A percentile compares a stretch with the other conserved stretches of the same genome.
Evolutionary conservation across 768 basidiomycete genomes (phyloP).

Genomic region (Boletus tylopilopsis): DNA sequence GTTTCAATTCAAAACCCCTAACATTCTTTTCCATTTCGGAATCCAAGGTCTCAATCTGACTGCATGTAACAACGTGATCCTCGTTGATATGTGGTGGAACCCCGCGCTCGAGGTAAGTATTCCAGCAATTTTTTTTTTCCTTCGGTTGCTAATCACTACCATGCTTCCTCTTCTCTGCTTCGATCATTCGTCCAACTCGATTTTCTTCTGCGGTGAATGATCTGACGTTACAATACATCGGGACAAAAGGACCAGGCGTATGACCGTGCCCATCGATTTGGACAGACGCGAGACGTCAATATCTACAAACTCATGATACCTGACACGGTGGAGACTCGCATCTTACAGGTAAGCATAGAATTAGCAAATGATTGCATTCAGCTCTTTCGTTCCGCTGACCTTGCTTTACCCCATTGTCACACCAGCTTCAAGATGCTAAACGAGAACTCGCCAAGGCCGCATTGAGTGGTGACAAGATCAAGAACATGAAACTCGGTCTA

Average conservation of each 20-base stretch:
- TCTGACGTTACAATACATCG: background rate
- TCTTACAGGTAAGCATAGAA: slow-evolving; percentile 51
- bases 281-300: slow-evolving; percentile 81
- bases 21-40: background rate
- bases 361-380: background rate
- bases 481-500: slow-evolving; percentile 78
- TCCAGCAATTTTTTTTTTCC: background rate
- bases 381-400: slow-evolving; percentile 1
- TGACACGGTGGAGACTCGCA: slow-evolving; percentile 84
- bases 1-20: background rate
- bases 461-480: slow-evolving; percentile 82
- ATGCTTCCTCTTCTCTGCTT: background rate
- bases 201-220: background rate
- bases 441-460: slow-evolving; percentile 80
- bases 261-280: slow-evolving; percentile 86
- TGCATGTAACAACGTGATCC: slow-evolving; percentile 90
- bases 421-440: slow-evolving; percentile 87
- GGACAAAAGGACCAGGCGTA: slow-evolving; percentile 79
- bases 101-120: slow-evolving; percentile 71
- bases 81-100: slow-evolving; percentile 96
- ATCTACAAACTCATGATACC: slow-evolving; percentile 89
- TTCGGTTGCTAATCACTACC: background rate
- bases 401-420: background rate
- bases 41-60: slow-evolving; percentile 79
- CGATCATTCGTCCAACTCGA: background rate